Percentiles rank a stretch among this genome's conserved stretches.
phyloP scores from a whole-genome alignment of 83 land plant genomes.

The Thuja plicata region DNA sequence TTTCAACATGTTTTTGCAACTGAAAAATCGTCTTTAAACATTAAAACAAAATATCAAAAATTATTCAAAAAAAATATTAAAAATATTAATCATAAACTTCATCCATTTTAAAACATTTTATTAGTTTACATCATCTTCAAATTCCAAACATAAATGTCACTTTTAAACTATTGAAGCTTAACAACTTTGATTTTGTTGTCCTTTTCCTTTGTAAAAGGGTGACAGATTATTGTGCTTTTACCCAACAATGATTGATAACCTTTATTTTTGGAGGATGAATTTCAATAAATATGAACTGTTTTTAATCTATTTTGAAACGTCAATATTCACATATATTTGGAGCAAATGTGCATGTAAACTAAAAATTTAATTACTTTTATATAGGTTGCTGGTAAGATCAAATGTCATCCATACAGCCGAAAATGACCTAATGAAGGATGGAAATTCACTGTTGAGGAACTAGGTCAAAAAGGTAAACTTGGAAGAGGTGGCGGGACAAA shows the following conservation, averaged over 20 bases:
- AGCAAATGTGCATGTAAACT: not conserved
- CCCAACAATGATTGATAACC: not conserved
- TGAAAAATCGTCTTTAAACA: no score
- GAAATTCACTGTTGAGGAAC: conserved; percentile 70
- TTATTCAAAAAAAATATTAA: no score
- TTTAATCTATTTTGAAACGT: not conserved
- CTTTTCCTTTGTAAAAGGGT: no score
- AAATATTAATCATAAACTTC: no score
- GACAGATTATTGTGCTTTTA: no score
- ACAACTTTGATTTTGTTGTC: no score
- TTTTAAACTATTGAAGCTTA: no score
- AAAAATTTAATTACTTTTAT: not conserved
- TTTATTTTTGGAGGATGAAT: not conserved
- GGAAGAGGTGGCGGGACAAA: conserved; percentile 66
- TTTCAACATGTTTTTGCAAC: no score
- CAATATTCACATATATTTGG: not conserved
- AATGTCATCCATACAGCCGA: conserved; percentile 65
- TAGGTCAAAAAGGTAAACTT: conserved; percentile 61
- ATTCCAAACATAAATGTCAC: no score
- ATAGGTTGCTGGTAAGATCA: conserved; percentile 71
- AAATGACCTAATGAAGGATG: conserved; percentile 65
- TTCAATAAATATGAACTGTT: not conserved
- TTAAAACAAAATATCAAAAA: no score
- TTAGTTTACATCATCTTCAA: no score
- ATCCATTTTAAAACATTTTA: no score